These are phyloP conservation scores for Sporothrix mexicana DNA, from an alignment of 2,329 filamentous ascomycete genomes.

Conservation along the genomic window DNA sequence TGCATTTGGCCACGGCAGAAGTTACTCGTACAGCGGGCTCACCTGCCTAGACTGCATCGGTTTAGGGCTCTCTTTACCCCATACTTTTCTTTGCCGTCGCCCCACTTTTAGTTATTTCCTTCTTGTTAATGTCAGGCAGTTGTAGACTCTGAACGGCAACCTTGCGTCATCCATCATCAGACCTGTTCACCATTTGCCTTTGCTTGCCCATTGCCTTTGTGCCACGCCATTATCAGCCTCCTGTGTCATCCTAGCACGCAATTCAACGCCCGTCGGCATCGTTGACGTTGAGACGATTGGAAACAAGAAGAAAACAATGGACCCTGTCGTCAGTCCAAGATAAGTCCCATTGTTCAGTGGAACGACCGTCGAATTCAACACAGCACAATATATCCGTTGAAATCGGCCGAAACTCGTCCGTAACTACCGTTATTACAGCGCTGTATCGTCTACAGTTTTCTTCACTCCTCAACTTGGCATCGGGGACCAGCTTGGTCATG, in stretches of 20 bases:
- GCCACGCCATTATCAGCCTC: background rate
- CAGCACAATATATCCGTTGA: background rate
- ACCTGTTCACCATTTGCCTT: background rate
- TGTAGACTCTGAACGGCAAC: background rate
- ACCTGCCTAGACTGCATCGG: background rate
- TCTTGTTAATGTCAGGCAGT: constrained; percentile 1
- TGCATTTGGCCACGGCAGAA: background rate
- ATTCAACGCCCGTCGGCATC: too few species aligned
- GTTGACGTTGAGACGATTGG: background rate
- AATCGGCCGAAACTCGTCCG: constrained; percentile 23
- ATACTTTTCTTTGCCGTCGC: constrained; percentile 2
- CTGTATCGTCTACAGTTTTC: background rate
- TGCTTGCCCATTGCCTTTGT: background rate
- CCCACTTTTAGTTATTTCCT: constrained; percentile 2
- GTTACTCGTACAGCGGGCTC: background rate
- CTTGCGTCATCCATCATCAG: constrained; percentile 30
- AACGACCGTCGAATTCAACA: background rate
- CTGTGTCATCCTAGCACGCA: too few species aligned
- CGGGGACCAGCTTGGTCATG: background rate
- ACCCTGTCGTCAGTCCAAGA: background rate
- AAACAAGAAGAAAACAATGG: background rate
- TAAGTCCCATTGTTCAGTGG: background rate
- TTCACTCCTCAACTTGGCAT: background rate
- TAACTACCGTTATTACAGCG: background rate
- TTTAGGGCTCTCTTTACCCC: constrained; percentile 13